Conservation (phyloP, 805 yeast genomes). For the Lipomyces chichibuensis region DNA sequence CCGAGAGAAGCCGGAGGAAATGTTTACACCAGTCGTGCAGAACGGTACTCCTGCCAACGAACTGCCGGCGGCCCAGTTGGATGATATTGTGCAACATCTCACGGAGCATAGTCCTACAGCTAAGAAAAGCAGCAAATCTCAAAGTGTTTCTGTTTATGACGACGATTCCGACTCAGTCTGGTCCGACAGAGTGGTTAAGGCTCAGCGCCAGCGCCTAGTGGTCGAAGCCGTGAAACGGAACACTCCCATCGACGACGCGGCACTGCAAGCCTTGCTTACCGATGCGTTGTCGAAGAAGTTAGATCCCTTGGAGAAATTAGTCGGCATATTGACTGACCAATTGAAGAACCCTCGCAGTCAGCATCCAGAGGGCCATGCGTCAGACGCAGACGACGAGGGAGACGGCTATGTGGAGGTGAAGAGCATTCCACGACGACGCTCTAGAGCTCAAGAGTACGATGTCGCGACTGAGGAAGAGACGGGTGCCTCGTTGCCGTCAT, state of each 20-base stretch:
- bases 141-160: background rate
- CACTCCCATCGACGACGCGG: conserved; percentile 9
- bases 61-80: conserved; percentile 22
- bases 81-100: conserved; percentile 29
- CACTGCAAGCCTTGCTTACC: conserved; percentile 15
- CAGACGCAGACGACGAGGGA: conserved; percentile 28
- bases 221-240: conserved; percentile 14
- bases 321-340: conserved; percentile 28
- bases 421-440: background rate
- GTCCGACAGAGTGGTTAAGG: conserved; percentile 16
- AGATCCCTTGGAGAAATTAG: conserved; percentile 27
- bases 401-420: conserved; percentile 10
- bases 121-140: background rate
- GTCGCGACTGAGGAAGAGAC: background rate
- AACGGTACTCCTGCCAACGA: conserved; percentile 28
- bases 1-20: background rate
- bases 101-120: conserved; percentile 16
- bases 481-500: background rate
- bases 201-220: conserved; percentile 13
- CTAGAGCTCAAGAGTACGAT: background rate
- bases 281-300: conserved; percentile 28
- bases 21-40: conserved; percentile 30
- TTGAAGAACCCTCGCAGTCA: conserved; percentile 12
- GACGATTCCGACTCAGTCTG: conserved; percentile 25
- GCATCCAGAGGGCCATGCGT: background rate